Conservation (phyloP, 129 eudicot species). For the Dittrichia graveolens region DNA sequence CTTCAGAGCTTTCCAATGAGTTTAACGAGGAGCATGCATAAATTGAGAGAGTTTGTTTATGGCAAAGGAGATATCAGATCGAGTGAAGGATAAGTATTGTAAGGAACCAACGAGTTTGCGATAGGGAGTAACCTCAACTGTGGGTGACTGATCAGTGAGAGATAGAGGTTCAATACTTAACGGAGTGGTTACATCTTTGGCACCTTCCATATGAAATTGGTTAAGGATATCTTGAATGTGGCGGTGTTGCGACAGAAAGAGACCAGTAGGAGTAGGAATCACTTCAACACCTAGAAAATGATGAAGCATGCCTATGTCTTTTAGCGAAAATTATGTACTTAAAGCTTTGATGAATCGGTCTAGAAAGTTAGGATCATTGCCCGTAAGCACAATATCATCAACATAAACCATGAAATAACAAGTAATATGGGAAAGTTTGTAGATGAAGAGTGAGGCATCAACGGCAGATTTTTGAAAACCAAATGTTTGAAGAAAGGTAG, state of each 20-base stretch:
- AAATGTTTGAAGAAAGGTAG: neutral
- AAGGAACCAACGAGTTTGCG: neutral
- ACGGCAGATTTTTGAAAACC: neutral
- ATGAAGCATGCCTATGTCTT: slow-evolving; percentile 15
- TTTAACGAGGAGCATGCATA: too few species aligned
- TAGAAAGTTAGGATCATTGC: neutral
- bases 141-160: neutral
- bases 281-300: neutral
- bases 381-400: neutral
- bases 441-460: neutral
- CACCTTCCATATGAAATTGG: neutral
- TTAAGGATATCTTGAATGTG: neutral
- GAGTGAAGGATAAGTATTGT: too few species aligned
- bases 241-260: slow-evolving; percentile 1
- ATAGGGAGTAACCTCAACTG: neutral
- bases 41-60: too few species aligned
- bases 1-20: too few species aligned
- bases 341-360: neutral
- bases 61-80: too few species aligned
- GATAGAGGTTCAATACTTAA: neutral
- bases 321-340: neutral
- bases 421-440: neutral
- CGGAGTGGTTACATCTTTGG: neutral
- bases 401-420: too few species aligned
- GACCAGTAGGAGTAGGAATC: neutral